phyloP scores from a whole-genome alignment of 1,139 yeast genomes.

The Arxiozyma bovina region DNA sequence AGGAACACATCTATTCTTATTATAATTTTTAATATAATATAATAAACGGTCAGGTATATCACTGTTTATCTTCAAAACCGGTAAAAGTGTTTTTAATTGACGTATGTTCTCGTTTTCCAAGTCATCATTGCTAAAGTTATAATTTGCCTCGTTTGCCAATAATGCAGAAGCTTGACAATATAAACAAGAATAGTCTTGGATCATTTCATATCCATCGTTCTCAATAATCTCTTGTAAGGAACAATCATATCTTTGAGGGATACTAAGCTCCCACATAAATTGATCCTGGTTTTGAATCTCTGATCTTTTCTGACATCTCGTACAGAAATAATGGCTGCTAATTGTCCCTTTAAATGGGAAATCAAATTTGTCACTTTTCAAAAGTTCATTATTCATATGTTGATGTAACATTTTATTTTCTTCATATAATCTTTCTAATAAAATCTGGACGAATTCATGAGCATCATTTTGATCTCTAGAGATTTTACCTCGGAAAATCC shows the following conservation, averaged over 20 bases:
- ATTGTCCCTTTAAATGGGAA: conserved; percentile 70
- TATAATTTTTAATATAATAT: conserved; percentile 40
- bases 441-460: conserved; percentile 76
- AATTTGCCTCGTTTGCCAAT: conserved; percentile 26
- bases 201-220: conserved; percentile 57
- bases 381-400: conserved; percentile 8
- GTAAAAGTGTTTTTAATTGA: conserved; percentile 31
- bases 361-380: conserved; percentile 36
- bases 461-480: conserved; percentile 89
- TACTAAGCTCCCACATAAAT: conserved; percentile 61
- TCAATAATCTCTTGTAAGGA: conserved; percentile 47
- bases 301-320: conserved; percentile 56
- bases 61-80: conserved; percentile 49
- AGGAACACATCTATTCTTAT: conserved; percentile 38
- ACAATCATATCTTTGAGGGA: conserved; percentile 51
- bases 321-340: conserved; percentile 60
- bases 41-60: conserved; percentile 43
- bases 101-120: conserved; percentile 18
- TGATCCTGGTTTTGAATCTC: conserved; percentile 54
- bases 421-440: conserved; percentile 67
- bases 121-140: conserved; percentile 9
- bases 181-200: conserved; percentile 73
- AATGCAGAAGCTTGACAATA: conserved; percentile 53
- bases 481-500: conserved; percentile 67
- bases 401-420: conserved; percentile 45